Base-by-base conservation (phyloP, 192 early-diverging fungal species). In the Coemansia sp. region DNA sequence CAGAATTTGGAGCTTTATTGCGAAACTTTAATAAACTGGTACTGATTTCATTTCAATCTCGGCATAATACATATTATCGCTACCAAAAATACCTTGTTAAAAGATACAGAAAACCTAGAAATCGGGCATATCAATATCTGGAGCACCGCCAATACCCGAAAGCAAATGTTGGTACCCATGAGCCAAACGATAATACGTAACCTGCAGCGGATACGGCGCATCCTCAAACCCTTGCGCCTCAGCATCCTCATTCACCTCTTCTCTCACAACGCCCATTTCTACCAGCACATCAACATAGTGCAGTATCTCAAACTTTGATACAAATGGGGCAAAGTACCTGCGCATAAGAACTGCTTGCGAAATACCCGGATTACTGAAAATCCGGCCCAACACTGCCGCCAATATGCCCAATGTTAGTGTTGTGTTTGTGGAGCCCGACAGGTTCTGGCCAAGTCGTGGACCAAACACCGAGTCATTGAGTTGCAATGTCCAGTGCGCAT, bases 331-430 rank as follows among this genome's bases (percentile, higher is more conserved):
- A 70, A 49, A 79, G 56, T 62, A 57, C 11, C 76, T 59, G 5
- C 76, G 67, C 61, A 73, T 57, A 38, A 79, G 57, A 24, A 59
- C 45, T 41, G 59, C 24, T 56, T 66, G 67, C 14, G 76, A 66
- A 21, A 79, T 70, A 1, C 76, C 67, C 12, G 76, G 76, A 45
- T 64, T 67, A 17, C 67, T 45, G 32, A 73, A 14, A 12, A 79
- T 57, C 25, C 54, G 71, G 39, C 76, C 59, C 15, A 66, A 15
- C 43, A 79, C 23, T 15, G 71, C 35, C 15, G 53, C 14, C 51
- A 73, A 43, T 60, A 79, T 65, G 9, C 67, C 63, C 48, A 35
- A 2, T 1, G 60, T 64, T 3, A 64, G 69, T 15, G 49, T 53
- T 32, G 43, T 61, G 49, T 70, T 73, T 32, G 53, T 54, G 12